Evolutionary conservation across 179 eudicot genomes (phyloP).

Genomic region (Patellifolia procumbens): DNA sequence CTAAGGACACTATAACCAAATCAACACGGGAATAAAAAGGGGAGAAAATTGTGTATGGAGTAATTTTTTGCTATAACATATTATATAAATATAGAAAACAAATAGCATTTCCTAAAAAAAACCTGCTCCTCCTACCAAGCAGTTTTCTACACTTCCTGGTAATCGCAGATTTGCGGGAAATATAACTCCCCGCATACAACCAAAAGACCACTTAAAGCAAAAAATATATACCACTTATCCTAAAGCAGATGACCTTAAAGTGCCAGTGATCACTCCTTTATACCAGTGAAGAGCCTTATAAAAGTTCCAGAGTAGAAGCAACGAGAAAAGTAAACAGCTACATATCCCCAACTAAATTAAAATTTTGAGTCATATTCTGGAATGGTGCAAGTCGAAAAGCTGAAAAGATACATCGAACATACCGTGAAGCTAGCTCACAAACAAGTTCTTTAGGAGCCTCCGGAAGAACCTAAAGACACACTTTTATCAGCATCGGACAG

Average conservation of each 20-base stretch:
- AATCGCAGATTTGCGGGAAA: background rate
- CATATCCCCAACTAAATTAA: too few species aligned
- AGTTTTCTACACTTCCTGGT: background rate
- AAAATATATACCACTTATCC: background rate
- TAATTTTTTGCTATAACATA: background rate
- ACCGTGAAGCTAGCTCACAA: slow-evolving; percentile 90
- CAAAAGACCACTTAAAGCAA: background rate
- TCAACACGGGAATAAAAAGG: background rate
- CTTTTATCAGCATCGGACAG: slow-evolving; percentile 10
- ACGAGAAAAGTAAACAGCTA: too few species aligned
- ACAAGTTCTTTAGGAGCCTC: slow-evolving; percentile 94
- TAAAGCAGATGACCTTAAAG: background rate
- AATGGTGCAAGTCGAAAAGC: slow-evolving; percentile 9
- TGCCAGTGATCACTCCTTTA: background rate
- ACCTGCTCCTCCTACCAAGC: background rate
- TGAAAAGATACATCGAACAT: too few species aligned
- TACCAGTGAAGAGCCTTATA: background rate
- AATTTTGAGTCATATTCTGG: too few species aligned
- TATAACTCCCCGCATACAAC: background rate
- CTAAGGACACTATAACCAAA: background rate
- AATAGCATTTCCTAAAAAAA: background rate
- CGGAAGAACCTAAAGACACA: slow-evolving; percentile 66
- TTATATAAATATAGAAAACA: background rate
- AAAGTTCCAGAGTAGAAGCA: too few species aligned
- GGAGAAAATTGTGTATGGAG: background rate